Conservation (phyloP, 495 filamentous ascomycete species). For the Hypoxylon lienhwacheense region DNA sequence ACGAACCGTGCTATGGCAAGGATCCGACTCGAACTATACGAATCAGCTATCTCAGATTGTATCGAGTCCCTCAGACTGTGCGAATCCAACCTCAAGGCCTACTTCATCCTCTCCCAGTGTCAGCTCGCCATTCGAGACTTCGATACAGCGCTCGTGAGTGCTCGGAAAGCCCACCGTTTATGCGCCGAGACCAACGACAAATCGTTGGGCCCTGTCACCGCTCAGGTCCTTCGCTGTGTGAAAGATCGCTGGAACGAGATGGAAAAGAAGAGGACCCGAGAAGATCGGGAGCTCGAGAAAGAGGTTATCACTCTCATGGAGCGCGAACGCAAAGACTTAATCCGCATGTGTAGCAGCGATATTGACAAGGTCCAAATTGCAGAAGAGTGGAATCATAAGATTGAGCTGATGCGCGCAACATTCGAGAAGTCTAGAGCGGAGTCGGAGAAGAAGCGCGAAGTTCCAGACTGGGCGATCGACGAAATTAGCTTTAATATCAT, state of each 20-base stretch:
- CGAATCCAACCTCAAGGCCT: constrained; percentile 73
- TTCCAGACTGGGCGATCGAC: constrained; percentile 87
- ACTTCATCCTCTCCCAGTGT: constrained; percentile 81
- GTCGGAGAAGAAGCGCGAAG: constrained; percentile 61
- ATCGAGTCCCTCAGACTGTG: constrained; percentile 68
- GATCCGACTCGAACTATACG: constrained; percentile 68
- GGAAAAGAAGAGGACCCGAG: constrained; percentile 51
- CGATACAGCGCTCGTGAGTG: constrained; percentile 71
- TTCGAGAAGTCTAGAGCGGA: constrained; percentile 61
- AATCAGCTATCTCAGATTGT: constrained; percentile 81
- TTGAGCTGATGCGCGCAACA: constrained; percentile 57
- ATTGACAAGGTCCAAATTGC: constrained; percentile 52
- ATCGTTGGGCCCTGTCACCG: constrained; percentile 65
- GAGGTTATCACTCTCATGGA: constrained; percentile 52
- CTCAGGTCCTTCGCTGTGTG: constrained; percentile 73
- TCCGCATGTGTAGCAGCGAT: constrained; percentile 31
- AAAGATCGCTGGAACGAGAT: constrained; percentile 69
- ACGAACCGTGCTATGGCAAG: constrained; percentile 91
- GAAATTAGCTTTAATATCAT: constrained; percentile 89
- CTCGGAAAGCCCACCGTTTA: constrained; percentile 70
- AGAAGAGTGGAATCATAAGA: constrained; percentile 62
- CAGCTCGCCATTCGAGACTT: constrained; percentile 73
- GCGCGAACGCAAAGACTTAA: constrained; percentile 35
- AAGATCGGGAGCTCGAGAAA: constrained; percentile 56
- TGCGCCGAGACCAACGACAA: constrained; percentile 63